phyloP scores from a whole-genome alignment of 305 asterid species.

The Fraxinus velutina region DNA sequence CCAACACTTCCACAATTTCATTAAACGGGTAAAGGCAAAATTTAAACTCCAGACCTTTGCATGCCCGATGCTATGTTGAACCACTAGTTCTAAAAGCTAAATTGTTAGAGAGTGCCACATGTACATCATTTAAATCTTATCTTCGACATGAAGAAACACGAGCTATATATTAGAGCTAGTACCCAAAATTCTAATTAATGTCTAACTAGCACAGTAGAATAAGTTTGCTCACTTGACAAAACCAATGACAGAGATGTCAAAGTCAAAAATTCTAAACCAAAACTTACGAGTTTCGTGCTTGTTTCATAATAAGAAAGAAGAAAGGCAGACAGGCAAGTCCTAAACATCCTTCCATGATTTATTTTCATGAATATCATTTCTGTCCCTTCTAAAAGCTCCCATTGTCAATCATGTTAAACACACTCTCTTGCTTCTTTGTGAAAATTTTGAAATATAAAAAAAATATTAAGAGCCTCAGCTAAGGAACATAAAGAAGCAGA shows the following conservation, averaged over 20 bases:
- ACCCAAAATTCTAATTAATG: not conserved
- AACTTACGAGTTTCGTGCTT: not conserved
- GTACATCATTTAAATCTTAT: not conserved
- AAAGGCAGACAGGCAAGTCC: not conserved
- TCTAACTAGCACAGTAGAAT: not conserved
- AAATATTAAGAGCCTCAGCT: conserved; percentile 1
- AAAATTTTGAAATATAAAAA: not conserved
- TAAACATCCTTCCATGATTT: conserved; percentile 13
- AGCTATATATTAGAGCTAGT: conserved; percentile 1
- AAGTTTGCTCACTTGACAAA: not conserved
- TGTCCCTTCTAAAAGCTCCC: not conserved
- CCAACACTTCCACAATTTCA: not conserved
- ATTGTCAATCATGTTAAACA: not conserved
- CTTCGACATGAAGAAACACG: not conserved
- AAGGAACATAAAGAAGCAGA: conserved; percentile 4
- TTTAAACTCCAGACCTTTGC: not conserved
- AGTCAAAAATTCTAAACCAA: not conserved
- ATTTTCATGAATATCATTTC: conserved; percentile 7
- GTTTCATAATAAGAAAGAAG: not conserved
- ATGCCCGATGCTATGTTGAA: not conserved
- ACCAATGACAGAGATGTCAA: not conserved
- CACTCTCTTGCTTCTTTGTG: conserved; percentile 7
- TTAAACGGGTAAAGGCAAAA: not conserved
- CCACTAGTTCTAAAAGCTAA: not conserved
- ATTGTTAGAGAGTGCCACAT: not conserved